Conservation (phyloP, 192 early-diverging fungal species). For the Rhizophagus clarus region DNA sequence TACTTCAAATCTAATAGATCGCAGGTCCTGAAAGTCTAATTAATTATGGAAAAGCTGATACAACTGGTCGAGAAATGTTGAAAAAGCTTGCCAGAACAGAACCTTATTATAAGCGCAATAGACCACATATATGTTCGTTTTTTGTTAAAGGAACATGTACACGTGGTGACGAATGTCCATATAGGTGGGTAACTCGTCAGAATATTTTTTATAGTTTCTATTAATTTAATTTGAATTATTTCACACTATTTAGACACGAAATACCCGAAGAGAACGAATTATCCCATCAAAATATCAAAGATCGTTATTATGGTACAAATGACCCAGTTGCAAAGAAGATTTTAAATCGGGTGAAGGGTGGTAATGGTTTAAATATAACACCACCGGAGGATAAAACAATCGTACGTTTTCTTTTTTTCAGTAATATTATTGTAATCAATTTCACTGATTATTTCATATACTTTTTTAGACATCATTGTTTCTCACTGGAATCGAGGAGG, state of each 20-base stretch:
- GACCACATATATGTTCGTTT: constrained; percentile 93
- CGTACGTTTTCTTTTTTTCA: constrained; percentile 40
- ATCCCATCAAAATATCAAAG: constrained; percentile 90
- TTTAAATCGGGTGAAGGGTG: constrained; percentile 57
- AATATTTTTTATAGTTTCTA: neutral
- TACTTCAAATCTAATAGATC: neutral
- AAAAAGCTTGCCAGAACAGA: constrained; percentile 80
- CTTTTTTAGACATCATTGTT: constrained; percentile 75
- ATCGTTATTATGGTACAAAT: constrained; percentile 93
- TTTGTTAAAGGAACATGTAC: constrained; percentile 95
- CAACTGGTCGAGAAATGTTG: constrained; percentile 74
- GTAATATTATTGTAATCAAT: neutral
- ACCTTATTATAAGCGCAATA: constrained; percentile 91
- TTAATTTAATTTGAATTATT: neutral
- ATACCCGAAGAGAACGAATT: constrained; percentile 84
- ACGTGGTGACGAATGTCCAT: constrained; percentile 93
- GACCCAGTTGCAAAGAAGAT: constrained; percentile 94
- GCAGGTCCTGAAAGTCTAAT: constrained; percentile 53
- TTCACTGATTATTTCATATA: neutral
- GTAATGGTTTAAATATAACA: constrained; percentile 44
- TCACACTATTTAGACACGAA: constrained; percentile 68
- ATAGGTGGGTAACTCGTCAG: constrained; percentile 46
- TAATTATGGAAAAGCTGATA: constrained; percentile 68
- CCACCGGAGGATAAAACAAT: constrained; percentile 82
- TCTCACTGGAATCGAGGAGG: constrained; percentile 76